Percentiles rank a stretch among this genome's conserved stretches.
Conservation (phyloP, 2,329 filamentous ascomycete genomes). For the Aspergillus niger region DNA sequence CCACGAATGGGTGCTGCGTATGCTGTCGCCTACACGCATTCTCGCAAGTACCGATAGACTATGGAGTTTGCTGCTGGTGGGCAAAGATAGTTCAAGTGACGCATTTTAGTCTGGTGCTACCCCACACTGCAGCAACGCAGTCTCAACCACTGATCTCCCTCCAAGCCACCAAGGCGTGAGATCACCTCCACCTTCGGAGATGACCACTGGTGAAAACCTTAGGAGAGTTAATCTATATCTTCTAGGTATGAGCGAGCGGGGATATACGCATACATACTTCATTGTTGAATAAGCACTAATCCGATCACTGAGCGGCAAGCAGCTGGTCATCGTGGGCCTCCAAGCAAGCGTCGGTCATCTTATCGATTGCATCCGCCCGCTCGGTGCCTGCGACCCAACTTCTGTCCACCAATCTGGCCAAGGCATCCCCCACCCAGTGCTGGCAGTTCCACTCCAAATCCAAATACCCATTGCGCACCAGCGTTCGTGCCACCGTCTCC, state of each 20-base stretch:
- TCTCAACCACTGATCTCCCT: background rate
- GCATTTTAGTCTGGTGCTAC: no score
- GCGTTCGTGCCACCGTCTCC: slow-evolving; percentile 22
- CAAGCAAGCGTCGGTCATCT: slow-evolving; percentile 32
- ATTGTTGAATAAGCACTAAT: no score
- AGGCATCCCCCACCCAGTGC: slow-evolving; percentile 36
- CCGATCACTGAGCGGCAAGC: background rate
- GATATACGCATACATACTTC: background rate
- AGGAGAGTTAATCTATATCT: background rate
- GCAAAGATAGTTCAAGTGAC: background rate
- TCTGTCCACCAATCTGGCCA: slow-evolving; percentile 24
- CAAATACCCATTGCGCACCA: slow-evolving; percentile 25
- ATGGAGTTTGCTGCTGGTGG: background rate
- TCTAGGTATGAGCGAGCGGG: background rate
- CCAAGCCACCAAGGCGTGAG: background rate
- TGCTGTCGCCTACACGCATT: background rate
- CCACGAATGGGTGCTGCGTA: no score
- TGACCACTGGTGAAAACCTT: background rate
- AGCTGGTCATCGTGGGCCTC: slow-evolving; percentile 26
- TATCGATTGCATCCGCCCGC: slow-evolving; percentile 24
- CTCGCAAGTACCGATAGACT: background rate
- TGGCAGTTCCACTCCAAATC: slow-evolving; percentile 37
- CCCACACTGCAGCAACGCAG: background rate
- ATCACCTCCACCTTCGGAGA: no score
- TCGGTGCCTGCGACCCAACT: slow-evolving; percentile 24